These are phyloP conservation scores for Nakazawaea ernobii DNA, from an alignment of 805 yeast species.

Conservation along the genomic window DNA sequence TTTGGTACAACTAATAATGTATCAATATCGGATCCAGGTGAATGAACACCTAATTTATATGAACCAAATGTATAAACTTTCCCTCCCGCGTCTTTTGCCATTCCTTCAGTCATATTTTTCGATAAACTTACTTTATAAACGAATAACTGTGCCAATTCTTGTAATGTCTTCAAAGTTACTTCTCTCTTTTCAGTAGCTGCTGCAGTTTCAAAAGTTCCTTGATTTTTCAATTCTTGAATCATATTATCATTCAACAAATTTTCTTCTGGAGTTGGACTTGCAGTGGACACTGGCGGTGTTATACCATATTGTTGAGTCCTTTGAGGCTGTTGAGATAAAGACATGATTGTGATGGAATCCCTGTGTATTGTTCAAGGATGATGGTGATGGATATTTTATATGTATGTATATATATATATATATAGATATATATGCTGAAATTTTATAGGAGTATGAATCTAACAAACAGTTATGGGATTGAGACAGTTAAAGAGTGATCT, in stretches of 20 bases:
- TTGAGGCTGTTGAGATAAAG: background rate
- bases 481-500: background rate
- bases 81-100: slow-evolving; percentile 97
- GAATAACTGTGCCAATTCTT: slow-evolving; percentile 70
- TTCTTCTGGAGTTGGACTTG: slow-evolving; percentile 80
- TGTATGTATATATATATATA: background rate
- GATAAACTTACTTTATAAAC: slow-evolving; percentile 74
- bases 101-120: slow-evolving; percentile 93
- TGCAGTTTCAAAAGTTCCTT: slow-evolving; percentile 88
- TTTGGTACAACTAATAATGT: slow-evolving; percentile 95
- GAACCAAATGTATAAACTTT: slow-evolving; percentile 96
- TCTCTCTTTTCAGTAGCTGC: slow-evolving; percentile 77
- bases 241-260: slow-evolving; percentile 67
- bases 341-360: background rate
- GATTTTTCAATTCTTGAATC: slow-evolving; percentile 70
- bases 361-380: background rate
- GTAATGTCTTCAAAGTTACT: slow-evolving; percentile 65
- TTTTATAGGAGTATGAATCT: background rate
- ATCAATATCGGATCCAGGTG: slow-evolving; percentile 98
- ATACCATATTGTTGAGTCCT: slow-evolving; percentile 44
- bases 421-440: too few relatives aligned
- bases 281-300: slow-evolving; percentile 80
- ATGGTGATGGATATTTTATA: background rate
- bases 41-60: slow-evolving; percentile 91
- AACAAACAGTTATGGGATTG: background rate